Evolutionary conservation across 345 rosid species (phyloP).

Genomic region (Mangifera indica): DNA sequence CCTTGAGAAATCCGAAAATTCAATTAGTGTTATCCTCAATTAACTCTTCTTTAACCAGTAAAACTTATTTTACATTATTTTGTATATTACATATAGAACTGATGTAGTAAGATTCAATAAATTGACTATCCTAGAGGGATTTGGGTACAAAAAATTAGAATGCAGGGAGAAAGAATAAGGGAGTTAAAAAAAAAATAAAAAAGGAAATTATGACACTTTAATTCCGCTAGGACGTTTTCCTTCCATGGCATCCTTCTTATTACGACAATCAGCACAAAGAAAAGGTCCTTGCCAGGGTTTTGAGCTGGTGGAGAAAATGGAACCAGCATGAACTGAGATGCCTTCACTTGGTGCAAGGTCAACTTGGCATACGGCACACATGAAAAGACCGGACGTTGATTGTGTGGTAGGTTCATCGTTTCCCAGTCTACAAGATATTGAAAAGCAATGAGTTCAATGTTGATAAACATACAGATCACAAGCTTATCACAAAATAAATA

Average conservation of each 20-base stretch:
- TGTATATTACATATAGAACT: conserved; percentile 34
- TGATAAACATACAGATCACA: neutral
- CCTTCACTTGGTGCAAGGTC: conserved; percentile 81
- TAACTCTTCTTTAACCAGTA: conserved; percentile 3
- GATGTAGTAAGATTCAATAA: conserved; percentile 18
- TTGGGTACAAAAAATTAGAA: conserved; percentile 15
- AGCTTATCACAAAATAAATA: neutral
- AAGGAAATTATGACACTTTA: conserved; percentile 50
- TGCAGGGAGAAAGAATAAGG: conserved; percentile 35
- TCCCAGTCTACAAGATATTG: conserved; percentile 52
- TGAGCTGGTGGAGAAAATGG: conserved; percentile 61
- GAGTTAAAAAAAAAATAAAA: conserved; percentile 21
- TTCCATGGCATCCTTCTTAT: conserved; percentile 95
- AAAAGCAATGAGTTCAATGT: neutral
- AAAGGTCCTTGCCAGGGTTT: conserved; percentile 96
- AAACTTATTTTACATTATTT: conserved; percentile 33
- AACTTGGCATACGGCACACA: conserved; percentile 76
- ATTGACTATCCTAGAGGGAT: conserved; percentile 27
- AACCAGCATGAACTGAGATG: conserved; percentile 77
- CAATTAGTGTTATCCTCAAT: neutral
- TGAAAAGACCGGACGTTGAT: conserved; percentile 62
- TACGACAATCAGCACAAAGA: conserved; percentile 69
- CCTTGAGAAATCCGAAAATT: neutral
- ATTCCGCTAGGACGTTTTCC: conserved; percentile 82
- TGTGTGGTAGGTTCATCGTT: conserved; percentile 39